phyloP scores from a whole-genome alignment of 1,139 yeast species.

The Scheffersomyces insectosa region DNA sequence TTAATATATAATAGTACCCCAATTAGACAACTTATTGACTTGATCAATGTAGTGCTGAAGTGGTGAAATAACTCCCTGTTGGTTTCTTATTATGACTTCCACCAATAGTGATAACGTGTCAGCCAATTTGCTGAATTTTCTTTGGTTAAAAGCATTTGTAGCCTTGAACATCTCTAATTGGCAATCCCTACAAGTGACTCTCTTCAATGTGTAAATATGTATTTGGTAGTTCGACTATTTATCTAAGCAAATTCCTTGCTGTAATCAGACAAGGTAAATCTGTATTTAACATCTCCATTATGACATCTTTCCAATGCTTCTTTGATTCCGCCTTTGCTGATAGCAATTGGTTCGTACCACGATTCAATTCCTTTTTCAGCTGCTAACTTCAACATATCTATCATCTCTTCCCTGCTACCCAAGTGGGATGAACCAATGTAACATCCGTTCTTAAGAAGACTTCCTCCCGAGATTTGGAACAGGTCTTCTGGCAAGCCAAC shows the following conservation, averaged over 20 bases:
- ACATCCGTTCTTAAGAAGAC: constrained; percentile 47
- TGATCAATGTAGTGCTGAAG: no score
- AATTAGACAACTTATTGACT: no score
- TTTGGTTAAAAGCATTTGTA: no score
- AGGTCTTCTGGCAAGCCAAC: constrained; percentile 33
- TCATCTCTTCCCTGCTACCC: constrained; percentile 56
- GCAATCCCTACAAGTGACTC: no score
- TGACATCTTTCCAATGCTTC: constrained; percentile 53
- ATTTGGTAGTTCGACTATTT: no score
- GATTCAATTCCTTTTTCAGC: constrained; percentile 52
- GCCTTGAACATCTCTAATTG: no score
- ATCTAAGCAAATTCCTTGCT: constrained; percentile 38
- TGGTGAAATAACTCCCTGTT: no score
- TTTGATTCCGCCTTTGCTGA: constrained; percentile 50
- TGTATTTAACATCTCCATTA: constrained; percentile 59
- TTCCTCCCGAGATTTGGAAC: constrained; percentile 41
- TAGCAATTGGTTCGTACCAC: constrained; percentile 60
- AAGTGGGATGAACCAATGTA: constrained; percentile 43
- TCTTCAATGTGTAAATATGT: no score
- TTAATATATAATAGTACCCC: no score
- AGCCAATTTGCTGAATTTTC: no score
- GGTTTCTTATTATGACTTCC: no score
- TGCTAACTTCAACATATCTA: constrained; percentile 55
- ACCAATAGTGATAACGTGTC: no score
- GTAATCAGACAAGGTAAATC: constrained; percentile 60